Evolutionary conservation across 1,284 basidiomycete genomes (phyloP).

Genomic region (Ganoderma lucidum): DNA sequence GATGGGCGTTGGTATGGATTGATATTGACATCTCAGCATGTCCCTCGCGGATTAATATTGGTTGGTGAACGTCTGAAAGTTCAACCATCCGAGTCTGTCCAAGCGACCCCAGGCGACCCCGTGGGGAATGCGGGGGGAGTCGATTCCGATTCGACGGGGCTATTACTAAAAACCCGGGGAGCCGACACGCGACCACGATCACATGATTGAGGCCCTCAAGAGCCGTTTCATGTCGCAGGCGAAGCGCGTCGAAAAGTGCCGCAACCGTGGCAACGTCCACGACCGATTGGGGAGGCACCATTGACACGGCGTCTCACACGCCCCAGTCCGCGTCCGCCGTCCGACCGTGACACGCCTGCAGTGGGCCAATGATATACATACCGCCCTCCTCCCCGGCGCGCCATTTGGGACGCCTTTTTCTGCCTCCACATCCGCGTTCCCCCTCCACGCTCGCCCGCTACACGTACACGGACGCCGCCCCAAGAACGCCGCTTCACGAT

Average conservation of each 20-base stretch:
- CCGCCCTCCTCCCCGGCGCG: background rate
- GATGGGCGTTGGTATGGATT: background rate
- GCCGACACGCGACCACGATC: background rate
- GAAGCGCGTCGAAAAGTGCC: background rate
- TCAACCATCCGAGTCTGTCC: background rate
- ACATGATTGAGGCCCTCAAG: background rate
- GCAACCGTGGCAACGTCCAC: background rate
- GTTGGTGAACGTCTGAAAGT: background rate
- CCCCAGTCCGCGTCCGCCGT: background rate
- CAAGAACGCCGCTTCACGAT: constrained; percentile 7
- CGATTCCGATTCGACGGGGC: background rate
- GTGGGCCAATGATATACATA: background rate
- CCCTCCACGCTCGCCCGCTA: background rate
- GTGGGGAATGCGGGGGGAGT: background rate
- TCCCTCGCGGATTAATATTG: background rate
- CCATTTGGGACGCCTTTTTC: background rate
- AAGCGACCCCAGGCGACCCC: background rate
- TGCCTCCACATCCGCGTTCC: background rate
- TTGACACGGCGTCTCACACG: background rate
- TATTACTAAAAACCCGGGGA: background rate
- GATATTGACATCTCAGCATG: background rate
- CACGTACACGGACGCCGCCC: background rate
- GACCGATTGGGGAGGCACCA: background rate
- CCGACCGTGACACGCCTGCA: background rate
- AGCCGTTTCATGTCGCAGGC: background rate